phyloP scores from a whole-genome alignment of 441 rosid genomes.

The Erodium trifolium region DNA sequence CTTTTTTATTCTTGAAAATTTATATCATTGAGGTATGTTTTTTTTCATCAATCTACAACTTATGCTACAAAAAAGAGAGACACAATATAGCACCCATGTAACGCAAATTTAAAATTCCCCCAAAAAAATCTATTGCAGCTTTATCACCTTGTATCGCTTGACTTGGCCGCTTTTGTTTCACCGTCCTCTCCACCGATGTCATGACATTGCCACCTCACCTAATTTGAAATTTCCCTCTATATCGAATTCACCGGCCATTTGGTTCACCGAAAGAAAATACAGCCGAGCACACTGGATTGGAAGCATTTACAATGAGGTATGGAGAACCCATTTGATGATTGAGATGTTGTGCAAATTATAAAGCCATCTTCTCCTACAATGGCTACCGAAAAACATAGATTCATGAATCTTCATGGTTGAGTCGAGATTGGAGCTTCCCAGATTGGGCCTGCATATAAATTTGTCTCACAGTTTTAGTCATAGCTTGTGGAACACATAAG shows the following conservation, averaged over 20 bases:
- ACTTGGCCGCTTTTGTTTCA: conserved; percentile 6
- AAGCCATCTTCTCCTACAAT: too few species aligned
- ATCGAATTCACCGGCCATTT: conserved; percentile 22
- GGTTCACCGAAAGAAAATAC: conserved; percentile 21
- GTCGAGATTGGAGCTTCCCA: conserved; percentile 24
- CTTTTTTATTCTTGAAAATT: conserved; percentile 25
- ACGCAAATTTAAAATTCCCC: not conserved
- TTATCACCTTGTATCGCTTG: conserved; percentile 39
- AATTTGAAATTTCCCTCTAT: conserved; percentile 15
- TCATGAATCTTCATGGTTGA: conserved; percentile 24
- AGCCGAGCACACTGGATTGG: conserved; percentile 46
- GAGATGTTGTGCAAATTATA: conserved; percentile 17
- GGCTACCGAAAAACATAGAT: conserved; percentile 27
- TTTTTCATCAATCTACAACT: conserved; percentile 31
- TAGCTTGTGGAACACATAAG: too few species aligned
- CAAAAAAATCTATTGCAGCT: conserved; percentile 16
- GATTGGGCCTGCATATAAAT: conserved; percentile 32
- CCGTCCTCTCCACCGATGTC: conserved; percentile 17
- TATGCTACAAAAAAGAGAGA: conserved; percentile 29
- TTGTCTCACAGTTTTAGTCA: too few species aligned
- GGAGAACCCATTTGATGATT: conserved; percentile 27
- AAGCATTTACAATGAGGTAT: conserved; percentile 28
- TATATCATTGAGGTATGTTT: conserved; percentile 19
- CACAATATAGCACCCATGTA: conserved; percentile 22
- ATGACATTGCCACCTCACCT: conserved; percentile 19